Conservation (phyloP, 2,329 filamentous ascomycete species). For the Chaetomium sp. region DNA sequence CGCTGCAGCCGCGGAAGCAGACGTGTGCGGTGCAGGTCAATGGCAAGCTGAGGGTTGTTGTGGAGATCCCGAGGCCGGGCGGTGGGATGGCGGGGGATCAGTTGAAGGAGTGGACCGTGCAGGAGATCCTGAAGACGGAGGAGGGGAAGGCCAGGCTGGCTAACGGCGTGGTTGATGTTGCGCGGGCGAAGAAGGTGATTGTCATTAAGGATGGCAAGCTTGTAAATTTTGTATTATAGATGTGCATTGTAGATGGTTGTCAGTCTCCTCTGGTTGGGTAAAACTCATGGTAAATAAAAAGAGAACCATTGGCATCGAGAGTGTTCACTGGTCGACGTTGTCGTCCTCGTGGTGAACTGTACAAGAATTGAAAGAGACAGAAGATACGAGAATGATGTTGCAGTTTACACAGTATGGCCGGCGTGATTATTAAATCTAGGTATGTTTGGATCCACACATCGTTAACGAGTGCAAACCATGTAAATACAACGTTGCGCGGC, state of each 20-base stretch:
- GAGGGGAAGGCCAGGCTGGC: slow-evolving; percentile 61
- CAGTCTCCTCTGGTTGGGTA: neutral
- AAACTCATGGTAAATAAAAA: neutral
- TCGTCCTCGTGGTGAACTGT: no score
- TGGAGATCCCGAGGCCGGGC: slow-evolving; percentile 61
- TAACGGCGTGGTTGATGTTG: slow-evolving; percentile 49
- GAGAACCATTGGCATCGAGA: neutral
- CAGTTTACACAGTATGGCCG: no score
- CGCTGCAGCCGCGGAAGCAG: slow-evolving; percentile 54
- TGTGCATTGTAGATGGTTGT: neutral
- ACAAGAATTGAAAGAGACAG: no score
- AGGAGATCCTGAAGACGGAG: slow-evolving; percentile 61
- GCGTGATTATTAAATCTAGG: no score
- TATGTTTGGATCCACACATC: no score
- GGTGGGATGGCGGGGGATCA: slow-evolving; percentile 45
- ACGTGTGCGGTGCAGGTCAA: slow-evolving; percentile 75
- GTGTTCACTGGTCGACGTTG: neutral
- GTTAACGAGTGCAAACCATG: no score
- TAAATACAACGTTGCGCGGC: no score
- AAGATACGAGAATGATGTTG: no score
- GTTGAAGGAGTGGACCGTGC: slow-evolving; percentile 63
- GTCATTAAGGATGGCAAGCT: slow-evolving; percentile 67
- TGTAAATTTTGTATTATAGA: slow-evolving; percentile 70
- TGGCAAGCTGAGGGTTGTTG: slow-evolving; percentile 71
- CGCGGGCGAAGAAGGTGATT: slow-evolving; percentile 63